A percentile compares a stretch with the other conserved stretches of the same genome.
Conservation (phyloP, 345 rosid species). For the Hevea brasiliensis region DNA sequence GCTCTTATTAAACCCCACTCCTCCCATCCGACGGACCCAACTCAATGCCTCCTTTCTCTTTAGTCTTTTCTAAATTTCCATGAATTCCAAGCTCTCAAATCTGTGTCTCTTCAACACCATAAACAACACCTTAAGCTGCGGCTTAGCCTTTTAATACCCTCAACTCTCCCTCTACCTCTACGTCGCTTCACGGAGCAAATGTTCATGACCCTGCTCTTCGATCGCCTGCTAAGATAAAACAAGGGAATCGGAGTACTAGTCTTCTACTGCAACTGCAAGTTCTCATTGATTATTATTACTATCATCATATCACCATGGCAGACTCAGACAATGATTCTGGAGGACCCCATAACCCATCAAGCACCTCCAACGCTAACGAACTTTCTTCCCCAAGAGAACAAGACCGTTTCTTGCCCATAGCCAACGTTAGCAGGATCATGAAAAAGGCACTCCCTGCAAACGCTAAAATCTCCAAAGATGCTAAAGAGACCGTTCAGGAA, state of each 20-base stretch:
- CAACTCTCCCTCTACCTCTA: too few species aligned
- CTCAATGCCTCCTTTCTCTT: background rate
- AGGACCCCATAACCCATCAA: background rate
- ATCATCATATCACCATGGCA: conserved; percentile 19
- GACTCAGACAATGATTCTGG: conserved; percentile 31
- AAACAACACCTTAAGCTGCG: too few species aligned
- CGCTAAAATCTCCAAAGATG: conserved; percentile 30
- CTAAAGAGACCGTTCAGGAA: conserved; percentile 27
- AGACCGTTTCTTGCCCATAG: conserved; percentile 26
- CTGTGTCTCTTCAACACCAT: background rate
- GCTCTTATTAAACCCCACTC: conserved; percentile 9
- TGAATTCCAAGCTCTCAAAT: background rate
- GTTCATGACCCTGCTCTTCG: too few species aligned
- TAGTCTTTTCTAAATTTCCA: background rate
- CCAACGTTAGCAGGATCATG: conserved; percentile 30
- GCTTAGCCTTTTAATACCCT: too few species aligned
- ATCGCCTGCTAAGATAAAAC: too few species aligned
- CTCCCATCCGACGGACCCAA: conserved; percentile 26
- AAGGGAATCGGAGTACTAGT: too few species aligned
- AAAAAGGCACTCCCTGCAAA: conserved; percentile 25
- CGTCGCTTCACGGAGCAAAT: too few species aligned
- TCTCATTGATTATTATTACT: too few species aligned
- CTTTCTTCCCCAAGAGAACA: conserved; percentile 14
- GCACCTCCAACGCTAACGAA: background rate
- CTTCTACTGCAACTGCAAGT: too few species aligned